phyloP scores from a whole-genome alignment of 2,329 filamentous ascomycete genomes.

The Trichoderma guizhouense region DNA sequence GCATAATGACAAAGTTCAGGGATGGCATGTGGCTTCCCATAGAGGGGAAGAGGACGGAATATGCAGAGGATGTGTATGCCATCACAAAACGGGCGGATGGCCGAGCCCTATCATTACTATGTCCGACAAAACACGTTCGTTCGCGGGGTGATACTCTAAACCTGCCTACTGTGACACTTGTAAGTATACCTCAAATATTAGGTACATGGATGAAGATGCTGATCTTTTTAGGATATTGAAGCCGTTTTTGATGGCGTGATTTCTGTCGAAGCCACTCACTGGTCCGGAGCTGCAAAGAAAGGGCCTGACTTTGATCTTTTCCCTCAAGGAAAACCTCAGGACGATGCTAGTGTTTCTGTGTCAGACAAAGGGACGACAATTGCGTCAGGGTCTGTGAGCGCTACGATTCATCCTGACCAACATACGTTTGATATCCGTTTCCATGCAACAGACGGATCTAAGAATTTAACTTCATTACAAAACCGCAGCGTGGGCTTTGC shows the following conservation, averaged over 20 bases:
- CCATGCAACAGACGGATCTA: slow-evolving; percentile 35
- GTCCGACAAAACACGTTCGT: slow-evolving; percentile 52
- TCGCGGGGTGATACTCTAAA: slow-evolving; percentile 56
- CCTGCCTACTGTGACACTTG: slow-evolving; percentile 47
- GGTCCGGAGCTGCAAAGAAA: slow-evolving; percentile 35
- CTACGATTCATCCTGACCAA: slow-evolving; percentile 34
- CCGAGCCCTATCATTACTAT: slow-evolving; percentile 51
- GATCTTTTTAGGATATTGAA: slow-evolving; percentile 25
- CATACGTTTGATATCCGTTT: slow-evolving; percentile 40
- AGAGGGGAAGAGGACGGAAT: slow-evolving; percentile 58
- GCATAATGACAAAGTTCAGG: slow-evolving; percentile 31
- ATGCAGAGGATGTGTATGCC: slow-evolving; percentile 61
- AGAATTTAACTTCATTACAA: slow-evolving; percentile 38
- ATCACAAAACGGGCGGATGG: slow-evolving; percentile 43
- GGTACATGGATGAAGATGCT: not conserved
- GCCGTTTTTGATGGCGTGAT: slow-evolving; percentile 40
- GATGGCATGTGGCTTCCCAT: slow-evolving; percentile 60
- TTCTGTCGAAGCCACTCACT: slow-evolving; percentile 40
- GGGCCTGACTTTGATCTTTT: slow-evolving; percentile 41
- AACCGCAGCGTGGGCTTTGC: slow-evolving; percentile 40
- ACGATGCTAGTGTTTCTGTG: slow-evolving; percentile 29
- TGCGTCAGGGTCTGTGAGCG: slow-evolving; percentile 35
- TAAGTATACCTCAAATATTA: not conserved
- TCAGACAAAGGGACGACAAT: slow-evolving; percentile 36
- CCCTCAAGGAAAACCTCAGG: slow-evolving; percentile 32